Percentiles rank a stretch among this genome's conserved stretches.
phyloP scores from a whole-genome alignment of 495 filamentous ascomycete genomes.

The Jackrogersella minutella region DNA sequence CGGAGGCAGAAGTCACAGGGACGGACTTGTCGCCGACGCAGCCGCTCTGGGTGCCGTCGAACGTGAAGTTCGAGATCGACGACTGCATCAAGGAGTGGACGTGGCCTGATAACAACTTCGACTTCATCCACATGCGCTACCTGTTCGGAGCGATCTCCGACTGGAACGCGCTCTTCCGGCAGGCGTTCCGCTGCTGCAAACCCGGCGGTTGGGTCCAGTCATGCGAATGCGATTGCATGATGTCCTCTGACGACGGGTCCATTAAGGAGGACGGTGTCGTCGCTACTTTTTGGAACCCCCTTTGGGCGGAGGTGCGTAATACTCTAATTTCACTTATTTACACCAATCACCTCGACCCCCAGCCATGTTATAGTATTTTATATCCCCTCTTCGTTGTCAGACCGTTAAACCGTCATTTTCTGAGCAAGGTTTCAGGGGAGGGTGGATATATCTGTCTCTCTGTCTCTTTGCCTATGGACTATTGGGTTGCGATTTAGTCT shows the following conservation, averaged over 20 bases:
- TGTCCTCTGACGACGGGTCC: slow-evolving; percentile 44
- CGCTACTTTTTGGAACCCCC: slow-evolving; percentile 16
- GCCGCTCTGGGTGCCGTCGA: slow-evolving; percentile 58
- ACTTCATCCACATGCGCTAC: slow-evolving; percentile 70
- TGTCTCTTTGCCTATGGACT: too few species aligned
- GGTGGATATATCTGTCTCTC: background rate
- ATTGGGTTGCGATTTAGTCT: too few species aligned
- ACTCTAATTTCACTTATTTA: background rate
- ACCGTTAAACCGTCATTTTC: too few species aligned
- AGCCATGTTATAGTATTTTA: background rate
- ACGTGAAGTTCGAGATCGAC: slow-evolving; percentile 65
- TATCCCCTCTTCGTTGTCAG: background rate
- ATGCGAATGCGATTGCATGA: slow-evolving; percentile 37
- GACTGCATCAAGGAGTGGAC: slow-evolving; percentile 63
- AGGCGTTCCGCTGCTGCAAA: slow-evolving; percentile 34
- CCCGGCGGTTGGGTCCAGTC: slow-evolving; percentile 46
- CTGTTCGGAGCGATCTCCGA: slow-evolving; percentile 64
- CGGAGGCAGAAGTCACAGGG: slow-evolving; percentile 60
- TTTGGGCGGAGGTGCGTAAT: slow-evolving; percentile 7
- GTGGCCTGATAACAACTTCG: slow-evolving; percentile 62
- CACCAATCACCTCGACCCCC: background rate
- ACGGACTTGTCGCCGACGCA: slow-evolving; percentile 63
- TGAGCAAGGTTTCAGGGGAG: background rate
- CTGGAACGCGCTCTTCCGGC: slow-evolving; percentile 56
- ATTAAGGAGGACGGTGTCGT: slow-evolving; percentile 14